These are phyloP conservation scores for Arachis stenosperma DNA, from an alignment of 306 rosid species.

Conservation along the genomic window DNA sequence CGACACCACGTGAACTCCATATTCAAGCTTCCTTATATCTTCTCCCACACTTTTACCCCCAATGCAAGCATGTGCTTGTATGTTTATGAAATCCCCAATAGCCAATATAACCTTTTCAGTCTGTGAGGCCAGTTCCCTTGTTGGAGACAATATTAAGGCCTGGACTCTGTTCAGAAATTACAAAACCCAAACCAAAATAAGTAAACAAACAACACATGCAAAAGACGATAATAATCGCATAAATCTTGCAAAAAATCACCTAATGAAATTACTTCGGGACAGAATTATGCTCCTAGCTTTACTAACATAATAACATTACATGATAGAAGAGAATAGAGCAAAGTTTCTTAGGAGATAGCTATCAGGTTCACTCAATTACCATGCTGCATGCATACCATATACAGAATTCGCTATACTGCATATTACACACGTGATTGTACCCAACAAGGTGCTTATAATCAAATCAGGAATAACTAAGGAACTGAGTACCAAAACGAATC, in stretches of 20 bases:
- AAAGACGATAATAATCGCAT: neutral
- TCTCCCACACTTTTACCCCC: slow-evolving; percentile 98
- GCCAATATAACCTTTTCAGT: slow-evolving; percentile 93
- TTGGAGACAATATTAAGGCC: slow-evolving; percentile 89
- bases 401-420: neutral
- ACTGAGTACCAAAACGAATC: neutral
- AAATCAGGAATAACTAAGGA: neutral
- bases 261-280: neutral
- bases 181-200: neutral
- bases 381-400: neutral
- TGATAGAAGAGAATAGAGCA: neutral
- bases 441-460: neutral
- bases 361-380: neutral
- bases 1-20: slow-evolving; percentile 97
- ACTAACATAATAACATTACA: neutral
- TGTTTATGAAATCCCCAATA: slow-evolving; percentile 85
- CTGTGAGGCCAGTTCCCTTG: slow-evolving; percentile 94
- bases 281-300: neutral
- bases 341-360: neutral
- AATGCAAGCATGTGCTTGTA: slow-evolving; percentile 89
- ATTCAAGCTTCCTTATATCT: slow-evolving; percentile 91
- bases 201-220: neutral
- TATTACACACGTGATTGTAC: neutral
- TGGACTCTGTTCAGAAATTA: slow-evolving; percentile 63
- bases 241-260: neutral